Base-by-base conservation (phyloP, 176 grass and related monocot species). In the Zea luxurians region DNA sequence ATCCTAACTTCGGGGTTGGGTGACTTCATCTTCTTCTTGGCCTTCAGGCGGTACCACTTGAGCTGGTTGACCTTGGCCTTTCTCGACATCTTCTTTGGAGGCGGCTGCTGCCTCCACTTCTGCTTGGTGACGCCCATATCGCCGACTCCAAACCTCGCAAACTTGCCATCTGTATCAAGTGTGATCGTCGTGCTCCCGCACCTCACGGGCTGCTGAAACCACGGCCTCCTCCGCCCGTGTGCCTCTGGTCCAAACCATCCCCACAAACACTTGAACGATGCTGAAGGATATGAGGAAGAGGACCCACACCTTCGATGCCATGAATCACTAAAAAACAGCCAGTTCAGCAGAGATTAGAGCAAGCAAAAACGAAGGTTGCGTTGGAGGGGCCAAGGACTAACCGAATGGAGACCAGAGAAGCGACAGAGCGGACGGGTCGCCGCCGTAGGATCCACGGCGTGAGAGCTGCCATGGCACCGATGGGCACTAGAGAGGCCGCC, bases 1-100 rank as follows among this genome's bases (percentile, higher is more conserved):
- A 93, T 93, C 83, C 91, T 76, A 63, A 93, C 91, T 86, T 93
- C 88, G 46, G 91, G 88, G 53, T 93, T 93, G 18, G 91, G 88
- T 17, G 86, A 88, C 48, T 91, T 93, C 88, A 91, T 86, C 80
- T 88, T 93, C 80, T 91, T 93, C 71, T 93, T 93, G 75, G 91
- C 88, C 73, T 91, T 93, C 34, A 93, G 86, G 45, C 88, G 88
- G 54, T 64, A 97, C 88, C 90, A 93, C 54, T 90, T 93, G 1
- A 93, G 90, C 66, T 91, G 86, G 81, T 91, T 97, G 38, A 91
- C 49, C 89, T 93, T 90, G 57, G 83, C 79, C 78, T 97, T 92
- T 71, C 85, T 86, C 0, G 89, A 92, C 93, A 90, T 92, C 84
- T 90, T 92, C 65, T 69, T 61, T 40, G 37, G 16, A n/a, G 16